These are phyloP conservation scores for Mycothermus thermophilus DNA, from an alignment of 495 filamentous ascomycete genomes.

Conservation along the genomic window DNA sequence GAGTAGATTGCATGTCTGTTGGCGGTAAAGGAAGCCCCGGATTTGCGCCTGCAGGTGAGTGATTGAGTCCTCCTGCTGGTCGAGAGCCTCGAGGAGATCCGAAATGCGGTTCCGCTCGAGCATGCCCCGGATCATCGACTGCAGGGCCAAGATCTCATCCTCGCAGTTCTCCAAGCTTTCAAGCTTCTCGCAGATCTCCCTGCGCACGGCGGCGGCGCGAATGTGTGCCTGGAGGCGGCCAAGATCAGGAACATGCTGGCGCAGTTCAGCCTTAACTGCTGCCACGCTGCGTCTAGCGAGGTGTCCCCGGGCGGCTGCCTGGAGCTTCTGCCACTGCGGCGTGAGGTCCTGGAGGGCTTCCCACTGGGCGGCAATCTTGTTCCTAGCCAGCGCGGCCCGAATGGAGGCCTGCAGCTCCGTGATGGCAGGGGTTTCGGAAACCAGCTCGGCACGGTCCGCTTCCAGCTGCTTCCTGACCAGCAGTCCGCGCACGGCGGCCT, in stretches of 20 bases:
- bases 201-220: constrained; percentile 35
- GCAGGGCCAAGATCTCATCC: constrained; percentile 27
- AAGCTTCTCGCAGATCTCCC: constrained; percentile 30
- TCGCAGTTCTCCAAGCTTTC: constrained; percentile 29
- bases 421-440: constrained; percentile 23
- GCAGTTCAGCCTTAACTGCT: constrained; percentile 25
- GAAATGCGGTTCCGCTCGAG: constrained; percentile 34
- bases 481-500: constrained; percentile 40
- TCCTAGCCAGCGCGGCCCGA: constrained; percentile 25
- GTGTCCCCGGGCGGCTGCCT: constrained; percentile 34
- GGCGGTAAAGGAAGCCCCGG: constrained; percentile 48
- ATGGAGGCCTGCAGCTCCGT: constrained; percentile 21
- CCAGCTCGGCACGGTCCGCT: constrained; percentile 25
- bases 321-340: constrained; percentile 34
- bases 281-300: constrained; percentile 30
- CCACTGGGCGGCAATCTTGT: constrained; percentile 21
- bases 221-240: constrained; percentile 27
- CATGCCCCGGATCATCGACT: constrained; percentile 40
- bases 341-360: constrained; percentile 27
- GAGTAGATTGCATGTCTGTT: constrained; percentile 36
- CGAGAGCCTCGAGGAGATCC: constrained; percentile 42
- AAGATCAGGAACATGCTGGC: constrained; percentile 20
- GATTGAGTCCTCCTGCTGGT: constrained; percentile 43
- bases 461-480: constrained; percentile 30
- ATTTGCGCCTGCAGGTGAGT: constrained; percentile 54